A percentile compares a stretch with the other conserved stretches of the same genome.
phyloP scores from a whole-genome alignment of 2,329 filamentous ascomycete species.

The Cladosporium sp. region DNA sequence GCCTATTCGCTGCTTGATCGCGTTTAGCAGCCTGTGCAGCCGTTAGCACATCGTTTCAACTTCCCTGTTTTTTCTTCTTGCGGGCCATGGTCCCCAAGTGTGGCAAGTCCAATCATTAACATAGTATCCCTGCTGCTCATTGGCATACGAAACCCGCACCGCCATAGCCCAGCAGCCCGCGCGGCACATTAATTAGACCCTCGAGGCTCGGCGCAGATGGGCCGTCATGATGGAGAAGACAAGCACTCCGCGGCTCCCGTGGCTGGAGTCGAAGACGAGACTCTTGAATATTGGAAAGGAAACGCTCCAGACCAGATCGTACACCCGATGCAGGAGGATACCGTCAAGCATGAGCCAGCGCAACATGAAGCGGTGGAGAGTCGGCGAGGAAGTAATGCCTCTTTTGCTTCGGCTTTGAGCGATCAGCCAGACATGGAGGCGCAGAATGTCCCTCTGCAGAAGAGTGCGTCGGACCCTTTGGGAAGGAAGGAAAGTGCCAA shows the following conservation, averaged over 20 bases:
- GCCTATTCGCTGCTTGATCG: too few relatives aligned
- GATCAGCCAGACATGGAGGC: neutral
- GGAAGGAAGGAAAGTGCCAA: neutral
- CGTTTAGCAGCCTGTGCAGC: too few relatives aligned
- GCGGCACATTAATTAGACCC: too few relatives aligned
- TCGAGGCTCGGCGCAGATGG: constrained; percentile 1
- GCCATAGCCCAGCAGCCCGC: neutral
- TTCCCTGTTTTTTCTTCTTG: too few relatives aligned
- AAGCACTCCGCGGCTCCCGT: neutral
- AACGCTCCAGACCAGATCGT: constrained; percentile 4
- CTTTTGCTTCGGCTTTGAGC: neutral
- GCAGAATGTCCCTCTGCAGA: neutral
- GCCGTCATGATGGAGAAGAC: constrained; percentile 1
- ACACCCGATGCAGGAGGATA: neutral
- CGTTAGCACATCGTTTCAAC: too few relatives aligned
- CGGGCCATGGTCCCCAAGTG: too few relatives aligned
- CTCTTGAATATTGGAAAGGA: constrained; percentile 6
- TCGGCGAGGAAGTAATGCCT: constrained; percentile 1
- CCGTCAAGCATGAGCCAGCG: neutral
- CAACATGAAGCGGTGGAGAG: neutral
- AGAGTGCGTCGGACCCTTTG: constrained; percentile 6
- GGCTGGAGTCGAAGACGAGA: neutral
- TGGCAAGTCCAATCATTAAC: too few relatives aligned
- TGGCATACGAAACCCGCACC: neutral
- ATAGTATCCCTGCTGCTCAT: too few relatives aligned